Evolutionary conservation across 495 filamentous ascomycete species (phyloP).

Genomic region (Zalerion maritima): DNA sequence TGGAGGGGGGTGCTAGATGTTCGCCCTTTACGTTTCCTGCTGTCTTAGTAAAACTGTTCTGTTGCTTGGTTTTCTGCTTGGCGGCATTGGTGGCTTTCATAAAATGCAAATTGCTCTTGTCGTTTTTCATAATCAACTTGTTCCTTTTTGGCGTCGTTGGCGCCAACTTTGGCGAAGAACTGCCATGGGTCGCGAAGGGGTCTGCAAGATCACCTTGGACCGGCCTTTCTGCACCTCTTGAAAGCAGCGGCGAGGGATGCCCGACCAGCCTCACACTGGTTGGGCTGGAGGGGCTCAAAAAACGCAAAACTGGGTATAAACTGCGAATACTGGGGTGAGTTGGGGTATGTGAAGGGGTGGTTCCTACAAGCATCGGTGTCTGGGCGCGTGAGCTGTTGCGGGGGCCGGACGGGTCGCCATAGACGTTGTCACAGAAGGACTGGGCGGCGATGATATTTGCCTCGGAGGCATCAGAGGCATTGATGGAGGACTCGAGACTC

Average conservation of each 20-base stretch:
- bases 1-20: conserved; percentile 22
- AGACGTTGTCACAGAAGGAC: conserved; percentile 67
- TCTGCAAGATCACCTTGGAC: not conserved
- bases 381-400: conserved; percentile 55
- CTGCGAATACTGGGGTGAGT: conserved; percentile 12
- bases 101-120: too few relatives aligned
- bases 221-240: conserved; percentile 3
- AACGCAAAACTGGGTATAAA: conserved; percentile 15
- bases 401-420: conserved; percentile 44
- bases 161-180: conserved; percentile 11
- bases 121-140: too few relatives aligned
- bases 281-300: conserved; percentile 15
- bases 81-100: conserved; percentile 28
- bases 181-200: conserved; percentile 11
- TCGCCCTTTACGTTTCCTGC: conserved; percentile 27
- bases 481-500: conserved; percentile 53
- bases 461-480: conserved; percentile 67
- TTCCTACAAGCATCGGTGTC: conserved; percentile 68
- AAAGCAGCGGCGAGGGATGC: conserved; percentile 9
- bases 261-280: conserved; percentile 27
- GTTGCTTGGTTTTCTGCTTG: conserved; percentile 20
- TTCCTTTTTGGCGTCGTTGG: too few relatives aligned
- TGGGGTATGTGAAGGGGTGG: conserved; percentile 19
- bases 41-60: conserved; percentile 24
- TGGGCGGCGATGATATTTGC: conserved; percentile 64